phyloP scores from a whole-genome alignment of 2,329 filamentous ascomycete species.

The Aureobasidium sp. region DNA sequence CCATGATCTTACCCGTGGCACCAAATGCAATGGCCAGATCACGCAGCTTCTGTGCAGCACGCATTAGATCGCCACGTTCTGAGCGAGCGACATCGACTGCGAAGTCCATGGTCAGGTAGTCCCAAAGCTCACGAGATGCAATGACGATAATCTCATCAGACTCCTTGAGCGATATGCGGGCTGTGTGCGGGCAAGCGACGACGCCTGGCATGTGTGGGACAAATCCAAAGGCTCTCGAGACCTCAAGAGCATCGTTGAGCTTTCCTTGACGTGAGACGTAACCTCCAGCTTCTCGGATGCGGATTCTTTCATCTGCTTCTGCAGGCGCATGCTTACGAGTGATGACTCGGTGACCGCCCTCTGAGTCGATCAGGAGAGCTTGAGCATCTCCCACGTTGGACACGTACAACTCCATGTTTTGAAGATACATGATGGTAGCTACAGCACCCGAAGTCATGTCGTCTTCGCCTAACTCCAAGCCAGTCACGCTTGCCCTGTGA shows the following conservation, averaged over 20 bases:
- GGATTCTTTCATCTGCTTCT: conserved; percentile 70
- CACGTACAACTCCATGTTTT: conserved; percentile 82
- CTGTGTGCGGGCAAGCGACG: conserved; percentile 80
- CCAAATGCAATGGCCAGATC: conserved; percentile 95
- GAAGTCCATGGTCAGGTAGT: conserved; percentile 81
- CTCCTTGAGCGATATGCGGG: conserved; percentile 69
- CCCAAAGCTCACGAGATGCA: conserved; percentile 90
- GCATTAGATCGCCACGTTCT: conserved; percentile 85
- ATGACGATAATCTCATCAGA: conserved; percentile 90
- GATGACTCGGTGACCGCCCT: conserved; percentile 72
- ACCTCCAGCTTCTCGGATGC: conserved; percentile 88
- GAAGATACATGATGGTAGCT: conserved; percentile 83
- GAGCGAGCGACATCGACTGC: conserved; percentile 85
- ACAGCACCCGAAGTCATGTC: conserved; percentile 86
- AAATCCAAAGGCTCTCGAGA: conserved; percentile 93
- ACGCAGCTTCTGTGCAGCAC: conserved; percentile 85
- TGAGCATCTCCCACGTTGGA: conserved; percentile 95
- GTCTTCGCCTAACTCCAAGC: conserved; percentile 75
- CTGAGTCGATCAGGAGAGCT: conserved; percentile 87
- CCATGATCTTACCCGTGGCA: conserved; percentile 91
- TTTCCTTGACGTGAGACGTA: conserved; percentile 94
- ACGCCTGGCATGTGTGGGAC: conserved; percentile 87
- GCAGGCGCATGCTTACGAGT: conserved; percentile 92
- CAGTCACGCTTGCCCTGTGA: conserved; percentile 62
- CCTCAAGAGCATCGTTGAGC: conserved; percentile 81